phyloP scores from a whole-genome alignment of 768 basidiomycete genomes.

The Panaeolus cyanescens region DNA sequence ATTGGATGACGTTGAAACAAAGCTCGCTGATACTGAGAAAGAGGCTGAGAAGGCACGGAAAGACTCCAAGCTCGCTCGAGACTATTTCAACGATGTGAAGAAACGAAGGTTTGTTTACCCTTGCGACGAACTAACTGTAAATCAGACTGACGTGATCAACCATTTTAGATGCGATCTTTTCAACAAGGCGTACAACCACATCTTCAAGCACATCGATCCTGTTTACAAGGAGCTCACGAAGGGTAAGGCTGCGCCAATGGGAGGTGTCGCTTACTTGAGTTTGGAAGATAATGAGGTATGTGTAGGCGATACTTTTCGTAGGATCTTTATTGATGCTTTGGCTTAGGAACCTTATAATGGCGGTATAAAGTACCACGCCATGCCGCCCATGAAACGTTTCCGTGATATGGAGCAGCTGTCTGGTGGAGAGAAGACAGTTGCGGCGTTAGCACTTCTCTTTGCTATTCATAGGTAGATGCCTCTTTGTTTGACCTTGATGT shows the following conservation, averaged over 20 bases:
- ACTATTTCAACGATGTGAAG: conserved; percentile 88
- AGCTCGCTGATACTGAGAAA: conserved; percentile 84
- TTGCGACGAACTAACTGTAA: background rate
- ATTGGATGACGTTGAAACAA: conserved; percentile 82
- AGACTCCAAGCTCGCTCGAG: conserved; percentile 87
- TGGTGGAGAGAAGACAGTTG: conserved; percentile 98
- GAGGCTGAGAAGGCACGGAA: conserved; percentile 93
- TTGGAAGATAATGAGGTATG: conserved; percentile 93
- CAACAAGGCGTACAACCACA: conserved; percentile 95
- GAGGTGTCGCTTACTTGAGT: conserved; percentile 95
- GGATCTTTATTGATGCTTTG: background rate
- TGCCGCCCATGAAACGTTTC: conserved; percentile 99
- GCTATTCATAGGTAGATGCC: conserved; percentile 95
- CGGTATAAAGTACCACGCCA: conserved; percentile 97
- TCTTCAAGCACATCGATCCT: conserved; percentile 90
- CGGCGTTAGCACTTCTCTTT: conserved; percentile 93
- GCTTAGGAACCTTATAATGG: conserved; percentile 34
- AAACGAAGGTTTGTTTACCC: conserved; percentile 61
- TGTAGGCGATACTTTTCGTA: background rate
- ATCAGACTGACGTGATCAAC: background rate
- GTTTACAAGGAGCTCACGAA: conserved; percentile 99
- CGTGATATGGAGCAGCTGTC: conserved; percentile 99
- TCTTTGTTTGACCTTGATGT: conserved; percentile 8
- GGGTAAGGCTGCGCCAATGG: conserved; percentile 90
- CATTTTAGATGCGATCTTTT: conserved; percentile 70